Conservation (phyloP, 2,329 filamentous ascomycete genomes). For the Septoria petroselini region DNA sequence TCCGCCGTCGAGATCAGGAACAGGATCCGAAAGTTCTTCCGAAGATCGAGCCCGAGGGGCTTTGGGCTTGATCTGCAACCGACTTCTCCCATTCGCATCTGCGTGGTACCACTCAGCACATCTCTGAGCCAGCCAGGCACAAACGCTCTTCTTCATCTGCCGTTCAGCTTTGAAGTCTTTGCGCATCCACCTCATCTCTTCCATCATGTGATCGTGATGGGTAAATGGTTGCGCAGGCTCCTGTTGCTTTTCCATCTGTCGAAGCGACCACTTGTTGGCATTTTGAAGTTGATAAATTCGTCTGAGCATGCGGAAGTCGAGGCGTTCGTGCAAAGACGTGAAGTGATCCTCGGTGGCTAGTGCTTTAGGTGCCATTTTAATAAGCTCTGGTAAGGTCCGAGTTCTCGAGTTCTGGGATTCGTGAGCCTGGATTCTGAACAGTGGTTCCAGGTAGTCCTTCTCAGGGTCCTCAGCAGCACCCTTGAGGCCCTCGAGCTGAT, state of each 20-base stretch:
- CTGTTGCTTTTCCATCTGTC: constrained; percentile 78
- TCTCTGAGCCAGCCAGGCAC: constrained; percentile 73
- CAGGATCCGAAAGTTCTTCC: constrained; percentile 15
- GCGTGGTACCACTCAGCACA: constrained; percentile 79
- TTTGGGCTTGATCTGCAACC: constrained; percentile 65
- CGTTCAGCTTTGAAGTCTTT: constrained; percentile 92
- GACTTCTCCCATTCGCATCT: constrained; percentile 58
- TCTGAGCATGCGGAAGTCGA: constrained; percentile 81
- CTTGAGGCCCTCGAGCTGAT: constrained; percentile 41
- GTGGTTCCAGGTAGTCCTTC: constrained; percentile 60
- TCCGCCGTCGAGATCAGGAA: constrained; percentile 35
- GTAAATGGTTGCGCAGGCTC: constrained; percentile 74
- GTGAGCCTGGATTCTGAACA: constrained; percentile 58
- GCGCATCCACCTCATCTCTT: constrained; percentile 97
- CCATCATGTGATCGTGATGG: constrained; percentile 81
- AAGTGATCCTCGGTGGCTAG: constrained; percentile 81
- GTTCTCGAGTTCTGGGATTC: constrained; percentile 51
- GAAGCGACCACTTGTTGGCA: constrained; percentile 85
- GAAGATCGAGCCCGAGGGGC: constrained; percentile 29
- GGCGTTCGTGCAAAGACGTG: constrained; percentile 77
- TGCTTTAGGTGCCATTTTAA: constrained; percentile 83
- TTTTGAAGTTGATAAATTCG: constrained; percentile 89
- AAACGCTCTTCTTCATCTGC: constrained; percentile 85
- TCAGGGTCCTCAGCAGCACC: constrained; percentile 48
- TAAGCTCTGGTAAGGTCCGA: constrained; percentile 63